Percentiles rank a stretch among this genome's conserved stretches.
phyloP scores from a whole-genome alignment of 805 yeast species.

The Saturnispora serradocipensis region DNA sequence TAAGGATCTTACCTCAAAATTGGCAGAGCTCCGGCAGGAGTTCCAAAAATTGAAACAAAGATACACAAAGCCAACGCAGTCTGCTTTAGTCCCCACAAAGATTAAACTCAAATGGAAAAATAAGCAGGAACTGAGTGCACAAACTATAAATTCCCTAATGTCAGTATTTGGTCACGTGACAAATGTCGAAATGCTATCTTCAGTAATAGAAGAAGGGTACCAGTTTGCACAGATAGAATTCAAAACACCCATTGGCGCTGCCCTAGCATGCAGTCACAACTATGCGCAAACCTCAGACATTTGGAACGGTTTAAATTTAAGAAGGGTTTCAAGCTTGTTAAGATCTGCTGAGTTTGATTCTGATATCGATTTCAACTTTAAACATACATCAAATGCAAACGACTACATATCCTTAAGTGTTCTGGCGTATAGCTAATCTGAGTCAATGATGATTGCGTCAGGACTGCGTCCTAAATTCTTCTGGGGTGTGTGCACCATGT shows the following conservation, averaged over 20 bases:
- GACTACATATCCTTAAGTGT: not conserved
- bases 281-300: constrained; percentile 32
- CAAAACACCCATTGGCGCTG: constrained; percentile 21
- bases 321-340: constrained; percentile 39
- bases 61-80: not conserved
- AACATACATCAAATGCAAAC: not conserved
- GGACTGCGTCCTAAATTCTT: constrained; percentile 64
- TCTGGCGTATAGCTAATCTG: constrained; percentile 14
- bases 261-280: constrained; percentile 33
- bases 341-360: constrained; percentile 20
- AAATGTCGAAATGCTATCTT: not conserved
- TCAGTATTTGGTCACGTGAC: constrained; percentile 32
- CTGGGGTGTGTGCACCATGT: constrained; percentile 40
- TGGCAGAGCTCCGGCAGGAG: not conserved
- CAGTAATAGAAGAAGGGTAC: constrained; percentile 22
- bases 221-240: constrained; percentile 32
- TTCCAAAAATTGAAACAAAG: not conserved
- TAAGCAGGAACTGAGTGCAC: constrained; percentile 29
- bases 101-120: constrained; percentile 36
- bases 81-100: not conserved
- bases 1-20: not conserved
- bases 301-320: constrained; percentile 38
- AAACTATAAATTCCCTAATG: constrained; percentile 33
- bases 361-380: not conserved
- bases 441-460: constrained; percentile 74